Base-by-base conservation (phyloP, 2,329 filamentous ascomycete genomes). In the Aspergillus latus region DNA sequence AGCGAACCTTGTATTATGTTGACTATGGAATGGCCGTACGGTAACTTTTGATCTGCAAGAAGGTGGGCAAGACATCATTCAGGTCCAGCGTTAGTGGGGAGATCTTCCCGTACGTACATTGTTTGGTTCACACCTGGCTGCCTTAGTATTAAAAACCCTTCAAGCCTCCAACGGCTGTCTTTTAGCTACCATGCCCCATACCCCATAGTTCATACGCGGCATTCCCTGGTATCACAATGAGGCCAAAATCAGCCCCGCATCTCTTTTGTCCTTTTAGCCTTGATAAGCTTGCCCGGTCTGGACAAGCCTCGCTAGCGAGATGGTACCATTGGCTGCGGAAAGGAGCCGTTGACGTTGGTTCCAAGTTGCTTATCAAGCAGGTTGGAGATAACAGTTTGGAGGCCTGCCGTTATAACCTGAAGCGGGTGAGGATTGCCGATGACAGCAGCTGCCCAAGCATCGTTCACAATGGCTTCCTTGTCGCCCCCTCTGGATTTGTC, bases 401-500 rank as follows among this genome's bases (percentile, higher is more conserved):
- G 21, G 37, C 32, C 5, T 39, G 44, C 29, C 44, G 8, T 34
- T 28, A 36, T 44, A 52, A 34, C 49, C 11, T 15, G 29, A 34
- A n/a, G 26, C n/a, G n/a, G 29, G 44, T n/a, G 44, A 46, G 13
- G 44, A 15, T 11, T 7, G n/a, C 13, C 13, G 44, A 11, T 32
- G 44, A 46, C 44, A 32, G 28, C 28, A 46, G 29, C 44, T 46
- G 26, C 15, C 9, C 29, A 47, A 29, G 29, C 30, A 47, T 47
- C 28, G n/a, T 34, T 32, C 50, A 55, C 11, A 32, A 60, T 60
- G 54, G 54, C 39, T 44, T 40, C 55, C 16, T 30, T 51, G 34
- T 48, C 55, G n/a, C 60, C 60, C 53, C 90, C 92, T 5, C 77
- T 85, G 63, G 88, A 96, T 72, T 79, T 96, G 59, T 88, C 86